phyloP scores from a whole-genome alignment of 345 rosid species.

The Draba incana region DNA sequence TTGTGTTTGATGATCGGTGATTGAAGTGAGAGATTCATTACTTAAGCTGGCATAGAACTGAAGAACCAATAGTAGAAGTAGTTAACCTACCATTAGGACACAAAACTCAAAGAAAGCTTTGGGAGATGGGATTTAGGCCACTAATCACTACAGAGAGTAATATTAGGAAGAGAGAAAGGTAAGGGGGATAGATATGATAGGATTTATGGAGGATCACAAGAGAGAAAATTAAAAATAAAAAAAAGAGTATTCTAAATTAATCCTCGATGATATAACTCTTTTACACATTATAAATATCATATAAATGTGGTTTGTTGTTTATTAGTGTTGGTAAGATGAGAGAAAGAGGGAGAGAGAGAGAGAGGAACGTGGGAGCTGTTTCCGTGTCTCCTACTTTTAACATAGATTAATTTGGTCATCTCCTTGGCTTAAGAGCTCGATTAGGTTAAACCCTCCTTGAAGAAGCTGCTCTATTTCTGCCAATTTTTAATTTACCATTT shows the following conservation, averaged over 20 bases:
- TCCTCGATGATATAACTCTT: conserved; percentile 52
- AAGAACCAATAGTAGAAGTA: conserved; percentile 19
- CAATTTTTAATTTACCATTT: conserved; percentile 1
- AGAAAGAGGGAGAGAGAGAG: conserved; percentile 35
- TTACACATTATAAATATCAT: conserved; percentile 31
- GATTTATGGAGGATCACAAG: conserved; percentile 71
- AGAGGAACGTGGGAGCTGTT: conserved; percentile 91
- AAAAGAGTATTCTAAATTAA: conserved; percentile 45
- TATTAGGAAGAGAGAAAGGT: conserved; percentile 37
- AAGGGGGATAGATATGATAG: conserved; percentile 45
- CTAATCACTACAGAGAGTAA: conserved; percentile 39
- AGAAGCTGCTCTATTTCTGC: conserved; percentile 38
- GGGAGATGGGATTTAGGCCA: conserved; percentile 31
- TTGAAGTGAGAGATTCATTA: conserved; percentile 12
- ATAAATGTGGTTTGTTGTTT: conserved; percentile 33
- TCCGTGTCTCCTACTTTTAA: conserved; percentile 78
- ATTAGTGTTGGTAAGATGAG: conserved; percentile 31
- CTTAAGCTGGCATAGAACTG: conserved; percentile 6
- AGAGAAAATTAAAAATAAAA: conserved; percentile 26
- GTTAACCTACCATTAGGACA: conserved; percentile 58
- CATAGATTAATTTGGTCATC: conserved; percentile 48
- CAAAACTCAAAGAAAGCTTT: conserved; percentile 35
- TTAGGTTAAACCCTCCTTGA: conserved; percentile 50
- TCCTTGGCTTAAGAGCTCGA: conserved; percentile 75
- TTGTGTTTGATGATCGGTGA: neutral